Conservation (phyloP, 2,329 filamentous ascomycete species). For the Alternaria brassicae region DNA sequence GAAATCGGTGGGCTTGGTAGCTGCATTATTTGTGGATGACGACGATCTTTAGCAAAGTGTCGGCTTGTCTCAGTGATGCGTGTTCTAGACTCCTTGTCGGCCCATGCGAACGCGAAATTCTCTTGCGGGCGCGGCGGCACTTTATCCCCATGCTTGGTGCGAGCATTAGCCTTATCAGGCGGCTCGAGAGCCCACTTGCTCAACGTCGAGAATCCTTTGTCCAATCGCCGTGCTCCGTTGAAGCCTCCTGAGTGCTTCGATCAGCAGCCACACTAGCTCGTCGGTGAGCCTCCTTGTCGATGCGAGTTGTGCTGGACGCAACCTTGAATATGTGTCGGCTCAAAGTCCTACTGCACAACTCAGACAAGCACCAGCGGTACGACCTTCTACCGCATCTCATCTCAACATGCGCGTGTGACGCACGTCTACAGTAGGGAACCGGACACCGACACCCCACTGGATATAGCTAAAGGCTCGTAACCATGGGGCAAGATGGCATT, state of each 20-base stretch:
- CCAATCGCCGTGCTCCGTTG: constrained; percentile 27
- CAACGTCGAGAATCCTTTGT: constrained; percentile 15
- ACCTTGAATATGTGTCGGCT: constrained; percentile 11
- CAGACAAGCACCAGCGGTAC: constrained; percentile 4
- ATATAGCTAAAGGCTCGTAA: constrained; percentile 1
- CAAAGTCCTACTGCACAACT: constrained; percentile 12
- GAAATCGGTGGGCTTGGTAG: constrained; percentile 18
- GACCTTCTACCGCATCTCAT: constrained; percentile 7
- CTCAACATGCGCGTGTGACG: constrained; percentile 8
- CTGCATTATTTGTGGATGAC: constrained; percentile 28
- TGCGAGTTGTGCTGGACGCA: constrained; percentile 9
- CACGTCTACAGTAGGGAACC: neutral
- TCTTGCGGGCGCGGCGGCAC: constrained; percentile 36
- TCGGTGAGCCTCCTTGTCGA: constrained; percentile 21
- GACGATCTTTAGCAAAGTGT: constrained; percentile 33
- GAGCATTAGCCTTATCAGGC: constrained; percentile 26
- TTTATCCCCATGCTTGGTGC: constrained; percentile 29
- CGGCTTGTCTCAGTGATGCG: constrained; percentile 21
- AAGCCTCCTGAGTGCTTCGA: constrained; percentile 17
- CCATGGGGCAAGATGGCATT: constrained; percentile 11
- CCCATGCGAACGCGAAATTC: constrained; percentile 35
- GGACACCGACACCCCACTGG: constrained; percentile 4
- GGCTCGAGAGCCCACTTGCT: constrained; percentile 25
- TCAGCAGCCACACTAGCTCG: constrained; percentile 21
- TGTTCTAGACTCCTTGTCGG: constrained; percentile 46